Evolutionary conservation across 2,329 filamentous ascomycete genomes (phyloP).

Genomic region (Botrytis paeoniae): DNA sequence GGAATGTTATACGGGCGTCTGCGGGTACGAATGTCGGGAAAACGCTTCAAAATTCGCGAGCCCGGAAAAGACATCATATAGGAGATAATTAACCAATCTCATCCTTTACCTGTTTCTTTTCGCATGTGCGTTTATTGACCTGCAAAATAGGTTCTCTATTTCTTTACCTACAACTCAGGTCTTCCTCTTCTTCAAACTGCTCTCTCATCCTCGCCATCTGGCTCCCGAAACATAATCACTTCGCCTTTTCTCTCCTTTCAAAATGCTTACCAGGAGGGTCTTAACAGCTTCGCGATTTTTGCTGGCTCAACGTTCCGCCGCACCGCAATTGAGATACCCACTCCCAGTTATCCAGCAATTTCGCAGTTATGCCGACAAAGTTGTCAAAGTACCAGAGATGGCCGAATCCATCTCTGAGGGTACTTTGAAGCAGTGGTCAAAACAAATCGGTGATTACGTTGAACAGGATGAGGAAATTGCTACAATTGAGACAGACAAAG

Average conservation of each 20-base stretch:
- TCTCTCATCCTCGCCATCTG: conserved; percentile 24
- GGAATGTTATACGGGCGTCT: conserved; percentile 14
- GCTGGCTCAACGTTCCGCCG: conserved; percentile 28
- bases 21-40: conserved; percentile 10
- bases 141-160: conserved; percentile 1
- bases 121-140: conserved; percentile 9
- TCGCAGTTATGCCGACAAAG: conserved; percentile 69
- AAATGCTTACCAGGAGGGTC: conserved; percentile 38
- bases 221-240: conserved; percentile 21
- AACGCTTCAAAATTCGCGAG: conserved; percentile 20
- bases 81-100: conserved; percentile 6
- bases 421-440: conserved; percentile 92
- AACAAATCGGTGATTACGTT: conserved; percentile 88
- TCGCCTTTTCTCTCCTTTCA: conserved; percentile 20
- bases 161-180: neutral
- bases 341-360: conserved; percentile 51
- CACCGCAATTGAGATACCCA: conserved; percentile 40
- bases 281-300: conserved; percentile 37
- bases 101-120: conserved; percentile 12
- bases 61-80: conserved; percentile 19
- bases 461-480: conserved; percentile 97
- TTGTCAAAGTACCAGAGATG: conserved; percentile 96
- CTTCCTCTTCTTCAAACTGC: conserved; percentile 17
- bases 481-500: conserved; percentile 99
- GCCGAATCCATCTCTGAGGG: conserved; percentile 98